phyloP scores from a whole-genome alignment of 1,284 basidiomycete genomes.

The Cystobasidium slooffiae region DNA sequence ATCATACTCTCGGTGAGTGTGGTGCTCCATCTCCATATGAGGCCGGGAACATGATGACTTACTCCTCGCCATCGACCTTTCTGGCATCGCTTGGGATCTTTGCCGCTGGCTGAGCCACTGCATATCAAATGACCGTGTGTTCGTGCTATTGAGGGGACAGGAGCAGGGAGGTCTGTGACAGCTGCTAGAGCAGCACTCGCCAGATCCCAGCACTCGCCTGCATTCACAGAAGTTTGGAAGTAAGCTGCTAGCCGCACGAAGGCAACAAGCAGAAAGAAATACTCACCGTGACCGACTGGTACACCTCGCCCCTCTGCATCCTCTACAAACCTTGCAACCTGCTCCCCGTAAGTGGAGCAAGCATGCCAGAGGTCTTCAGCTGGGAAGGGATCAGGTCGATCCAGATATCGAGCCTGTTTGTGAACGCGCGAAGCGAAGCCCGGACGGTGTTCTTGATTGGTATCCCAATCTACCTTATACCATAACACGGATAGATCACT shows the following conservation, averaged over 20 bases:
- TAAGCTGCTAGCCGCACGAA: neutral
- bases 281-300: conserved; percentile 61
- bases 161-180: conserved; percentile 60
- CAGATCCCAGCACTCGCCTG: conserved; percentile 65
- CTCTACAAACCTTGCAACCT: conserved; percentile 62
- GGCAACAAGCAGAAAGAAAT: neutral
- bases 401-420: conserved; percentile 58
- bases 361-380: conserved; percentile 59
- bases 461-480: conserved; percentile 36
- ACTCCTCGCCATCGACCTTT: conserved; percentile 63
- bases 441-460: conserved; percentile 3
- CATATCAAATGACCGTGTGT: conserved; percentile 67
- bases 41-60: neutral
- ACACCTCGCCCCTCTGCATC: conserved; percentile 60
- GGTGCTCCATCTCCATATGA: neutral
- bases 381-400: conserved; percentile 58
- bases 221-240: neutral
- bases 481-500: conserved; percentile 42
- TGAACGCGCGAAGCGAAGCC: conserved; percentile 9
- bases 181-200: conserved; percentile 63
- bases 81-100: conserved; percentile 52
- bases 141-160: conserved; percentile 62
- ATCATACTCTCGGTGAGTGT: neutral
- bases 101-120: conserved; percentile 57
- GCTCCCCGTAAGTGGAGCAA: conserved; percentile 63